Conservation (phyloP, 495 filamentous ascomycete species). For the Neurospora sp. region DNA sequence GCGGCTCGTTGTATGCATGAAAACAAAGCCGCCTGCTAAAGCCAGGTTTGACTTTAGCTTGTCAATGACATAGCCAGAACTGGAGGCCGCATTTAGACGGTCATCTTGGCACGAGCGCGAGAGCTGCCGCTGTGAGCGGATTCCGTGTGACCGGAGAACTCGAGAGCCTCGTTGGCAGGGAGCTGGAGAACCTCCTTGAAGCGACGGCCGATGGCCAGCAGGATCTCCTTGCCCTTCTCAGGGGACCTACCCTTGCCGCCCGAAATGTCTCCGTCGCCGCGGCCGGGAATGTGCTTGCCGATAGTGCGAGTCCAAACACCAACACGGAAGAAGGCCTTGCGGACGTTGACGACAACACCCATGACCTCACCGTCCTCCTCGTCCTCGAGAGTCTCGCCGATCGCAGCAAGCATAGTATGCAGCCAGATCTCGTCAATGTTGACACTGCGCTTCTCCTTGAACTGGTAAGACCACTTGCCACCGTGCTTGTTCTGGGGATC, state of each 20-base stretch:
- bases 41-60: background rate
- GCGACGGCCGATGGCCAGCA: slow-evolving; percentile 69
- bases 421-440: slow-evolving; percentile 96
- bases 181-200: slow-evolving; percentile 88
- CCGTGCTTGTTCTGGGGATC: slow-evolving; percentile 97
- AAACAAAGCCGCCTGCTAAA: background rate
- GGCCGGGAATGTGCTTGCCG: slow-evolving; percentile 67
- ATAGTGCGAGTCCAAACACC: slow-evolving; percentile 87
- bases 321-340: slow-evolving; percentile 95
- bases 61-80: background rate
- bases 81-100: slow-evolving; percentile 43
- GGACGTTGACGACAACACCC: slow-evolving; percentile 98
- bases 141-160: slow-evolving; percentile 96
- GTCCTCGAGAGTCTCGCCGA: slow-evolving; percentile 95
- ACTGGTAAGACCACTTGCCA: slow-evolving; percentile 95
- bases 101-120: slow-evolving; percentile 88
- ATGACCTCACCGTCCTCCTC: slow-evolving; percentile 93
- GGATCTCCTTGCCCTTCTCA: slow-evolving; percentile 73
- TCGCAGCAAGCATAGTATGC: slow-evolving; percentile 89
- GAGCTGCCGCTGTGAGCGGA: slow-evolving; percentile 86
- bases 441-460: slow-evolving; percentile 85
- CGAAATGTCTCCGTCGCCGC: slow-evolving; percentile 57
- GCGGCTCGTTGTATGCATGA: background rate
- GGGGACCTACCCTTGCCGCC: slow-evolving; percentile 58
- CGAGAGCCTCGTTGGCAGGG: slow-evolving; percentile 61